Percentiles rank a stretch among this genome's conserved stretches.
Conservation (phyloP, 2,329 filamentous ascomycete species). For the Exophiala sideris region DNA sequence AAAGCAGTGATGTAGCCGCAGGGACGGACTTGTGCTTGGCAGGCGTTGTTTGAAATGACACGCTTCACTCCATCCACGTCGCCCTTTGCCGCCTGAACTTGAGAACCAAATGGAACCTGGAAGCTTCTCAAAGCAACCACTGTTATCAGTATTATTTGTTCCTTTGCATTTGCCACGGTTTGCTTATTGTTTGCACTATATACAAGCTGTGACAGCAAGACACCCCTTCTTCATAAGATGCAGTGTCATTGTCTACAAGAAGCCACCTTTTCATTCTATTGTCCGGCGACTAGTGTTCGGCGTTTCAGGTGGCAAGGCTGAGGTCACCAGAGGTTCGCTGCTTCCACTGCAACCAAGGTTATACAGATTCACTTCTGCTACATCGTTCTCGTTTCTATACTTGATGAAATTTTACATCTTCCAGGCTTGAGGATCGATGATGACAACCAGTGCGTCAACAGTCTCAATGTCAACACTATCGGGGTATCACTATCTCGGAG, state of each 20-base stretch:
- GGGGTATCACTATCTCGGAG: too few species aligned
- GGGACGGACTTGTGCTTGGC: conserved; percentile 17
- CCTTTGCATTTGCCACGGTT: background rate
- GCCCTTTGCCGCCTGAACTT: conserved; percentile 19
- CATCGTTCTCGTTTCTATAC: background rate
- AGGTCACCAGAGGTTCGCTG: background rate
- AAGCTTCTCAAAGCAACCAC: conserved; percentile 10
- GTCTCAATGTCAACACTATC: too few species aligned
- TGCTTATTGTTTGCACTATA: background rate
- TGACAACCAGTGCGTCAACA: background rate
- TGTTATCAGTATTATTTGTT: background rate
- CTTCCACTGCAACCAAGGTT: background rate
- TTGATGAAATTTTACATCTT: background rate
- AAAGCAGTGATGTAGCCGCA: conserved; percentile 11
- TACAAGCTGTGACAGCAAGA: background rate
- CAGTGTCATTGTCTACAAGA: too few species aligned
- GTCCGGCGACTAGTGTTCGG: background rate
- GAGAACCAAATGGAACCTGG: conserved; percentile 9
- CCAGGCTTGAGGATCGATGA: background rate
- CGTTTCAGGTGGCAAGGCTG: background rate
- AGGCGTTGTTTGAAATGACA: conserved; percentile 11
- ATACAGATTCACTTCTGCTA: too few species aligned
- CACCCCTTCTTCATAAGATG: too few species aligned
- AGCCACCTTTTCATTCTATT: too few species aligned
- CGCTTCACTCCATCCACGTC: conserved; percentile 16